These are phyloP conservation scores for Colletotrichum acutatum DNA, from an alignment of 2,329 filamentous ascomycete species.

Conservation along the genomic window DNA sequence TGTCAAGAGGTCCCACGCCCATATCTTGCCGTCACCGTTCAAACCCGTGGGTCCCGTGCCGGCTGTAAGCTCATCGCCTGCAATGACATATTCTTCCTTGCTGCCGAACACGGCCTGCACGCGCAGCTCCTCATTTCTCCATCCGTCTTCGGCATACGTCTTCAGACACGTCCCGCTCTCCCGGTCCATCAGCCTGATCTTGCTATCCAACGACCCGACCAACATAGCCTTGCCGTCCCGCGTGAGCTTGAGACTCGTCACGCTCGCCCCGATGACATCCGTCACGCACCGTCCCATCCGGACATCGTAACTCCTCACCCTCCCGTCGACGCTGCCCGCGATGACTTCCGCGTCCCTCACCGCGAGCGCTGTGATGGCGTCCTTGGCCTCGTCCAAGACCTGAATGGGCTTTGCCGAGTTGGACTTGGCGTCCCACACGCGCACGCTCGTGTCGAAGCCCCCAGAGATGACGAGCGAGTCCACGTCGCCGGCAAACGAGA, in stretches of 20 bases:
- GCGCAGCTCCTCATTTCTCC: conserved; percentile 76
- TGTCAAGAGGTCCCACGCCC: conserved; percentile 86
- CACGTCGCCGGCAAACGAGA: conserved; percentile 80
- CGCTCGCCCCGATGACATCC: conserved; percentile 75
- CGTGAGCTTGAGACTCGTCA: conserved; percentile 81
- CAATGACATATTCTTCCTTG: conserved; percentile 81
- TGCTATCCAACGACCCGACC: conserved; percentile 80
- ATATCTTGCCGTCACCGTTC: conserved; percentile 67
- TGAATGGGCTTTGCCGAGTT: conserved; percentile 72
- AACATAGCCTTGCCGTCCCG: conserved; percentile 80
- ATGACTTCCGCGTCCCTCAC: conserved; percentile 69
- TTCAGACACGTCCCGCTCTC: conserved; percentile 78
- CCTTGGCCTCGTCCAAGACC: conserved; percentile 77
- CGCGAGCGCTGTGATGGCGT: conserved; percentile 68
- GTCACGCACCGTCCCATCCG: conserved; percentile 76
- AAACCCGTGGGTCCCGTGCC: conserved; percentile 40
- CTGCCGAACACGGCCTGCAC: conserved; percentile 80
- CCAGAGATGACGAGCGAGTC: conserved; percentile 79
- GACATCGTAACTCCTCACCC: conserved; percentile 84
- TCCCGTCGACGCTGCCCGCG: conserved; percentile 85
- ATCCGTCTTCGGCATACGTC: conserved; percentile 69
- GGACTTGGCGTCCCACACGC: conserved; percentile 77
- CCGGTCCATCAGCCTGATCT: conserved; percentile 84
- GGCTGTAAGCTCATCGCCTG: conserved; percentile 76
- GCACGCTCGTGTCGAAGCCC: conserved; percentile 80